phyloP scores from a whole-genome alignment of 345 rosid species.

The Camelina laxa region DNA sequence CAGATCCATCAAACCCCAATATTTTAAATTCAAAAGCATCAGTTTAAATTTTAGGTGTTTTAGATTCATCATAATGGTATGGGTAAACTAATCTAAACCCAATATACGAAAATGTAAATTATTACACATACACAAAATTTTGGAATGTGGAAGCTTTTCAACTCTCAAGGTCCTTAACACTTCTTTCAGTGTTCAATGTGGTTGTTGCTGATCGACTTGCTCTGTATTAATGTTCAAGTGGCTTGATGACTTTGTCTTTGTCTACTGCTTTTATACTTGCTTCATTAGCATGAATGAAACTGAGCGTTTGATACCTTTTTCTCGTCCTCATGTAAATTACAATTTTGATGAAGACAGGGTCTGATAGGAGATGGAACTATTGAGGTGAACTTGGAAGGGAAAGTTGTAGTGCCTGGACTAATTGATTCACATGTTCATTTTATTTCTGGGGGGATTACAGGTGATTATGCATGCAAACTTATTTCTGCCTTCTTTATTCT shows the following conservation, averaged over 20 bases:
- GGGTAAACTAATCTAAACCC: no score
- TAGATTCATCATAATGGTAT: no score
- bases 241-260: background rate
- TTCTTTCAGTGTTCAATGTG: slow-evolving; percentile 10
- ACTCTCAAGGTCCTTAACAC: slow-evolving; percentile 62
- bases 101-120: no score
- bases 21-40: no score
- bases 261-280: background rate
- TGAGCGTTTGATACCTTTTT: slow-evolving; percentile 9
- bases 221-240: slow-evolving; percentile 1
- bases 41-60: no score
- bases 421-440: slow-evolving; percentile 95
- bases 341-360: slow-evolving; percentile 50
- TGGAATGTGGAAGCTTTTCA: slow-evolving; percentile 72
- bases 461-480: slow-evolving; percentile 38
- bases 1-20: no score
- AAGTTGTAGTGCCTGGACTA: slow-evolving; percentile 85
- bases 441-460: slow-evolving; percentile 77
- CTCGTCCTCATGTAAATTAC: slow-evolving; percentile 7
- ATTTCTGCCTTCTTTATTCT: background rate
- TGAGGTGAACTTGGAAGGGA: slow-evolving; percentile 73
- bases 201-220: no score
- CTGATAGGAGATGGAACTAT: slow-evolving; percentile 59
- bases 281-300: slow-evolving; percentile 1
- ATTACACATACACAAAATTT: no score